phyloP scores from a whole-genome alignment of 306 rosid genomes.

The Lupinus albus region DNA sequence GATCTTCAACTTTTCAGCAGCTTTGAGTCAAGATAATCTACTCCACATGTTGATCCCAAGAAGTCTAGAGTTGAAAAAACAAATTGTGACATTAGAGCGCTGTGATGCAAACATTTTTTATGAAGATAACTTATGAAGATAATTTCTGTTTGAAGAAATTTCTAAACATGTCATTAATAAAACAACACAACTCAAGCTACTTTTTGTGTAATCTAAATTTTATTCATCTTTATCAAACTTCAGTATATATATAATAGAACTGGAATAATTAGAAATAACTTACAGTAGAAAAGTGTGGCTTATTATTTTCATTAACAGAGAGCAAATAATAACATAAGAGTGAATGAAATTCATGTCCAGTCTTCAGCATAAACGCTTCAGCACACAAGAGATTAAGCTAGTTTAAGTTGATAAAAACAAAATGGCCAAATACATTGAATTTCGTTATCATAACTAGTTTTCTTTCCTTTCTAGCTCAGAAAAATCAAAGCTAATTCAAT shows the following conservation, averaged over 20 bases:
- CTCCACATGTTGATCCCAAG: conserved; percentile 41
- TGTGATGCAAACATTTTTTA: background rate
- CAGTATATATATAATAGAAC: conserved; percentile 24
- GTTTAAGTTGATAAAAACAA: too few species aligned
- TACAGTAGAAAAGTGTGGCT: conserved; percentile 2
- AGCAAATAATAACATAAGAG: background rate
- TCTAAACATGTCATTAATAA: conserved; percentile 12
- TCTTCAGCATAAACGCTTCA: conserved; percentile 23
- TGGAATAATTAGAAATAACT: conserved; percentile 33
- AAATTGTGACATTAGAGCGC: conserved; percentile 31
- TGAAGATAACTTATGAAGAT: conserved; percentile 9
- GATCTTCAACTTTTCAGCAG: conserved; percentile 46
- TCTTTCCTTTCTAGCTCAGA: background rate
- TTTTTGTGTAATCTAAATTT: conserved; percentile 12
- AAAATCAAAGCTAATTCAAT: background rate
- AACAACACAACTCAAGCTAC: conserved; percentile 20
- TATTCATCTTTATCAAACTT: conserved; percentile 9
- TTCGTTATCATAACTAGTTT: conserved; percentile 1
- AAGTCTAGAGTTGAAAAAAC: conserved; percentile 49
- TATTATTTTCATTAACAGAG: conserved; percentile 4
- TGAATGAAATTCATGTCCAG: conserved; percentile 14
- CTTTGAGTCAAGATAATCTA: conserved; percentile 35
- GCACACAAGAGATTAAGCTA: conserved; percentile 16
- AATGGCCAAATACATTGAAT: background rate
- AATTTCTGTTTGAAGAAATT: background rate